Conservation (phyloP, 2,329 filamentous ascomycete species). For the Aspergillus sp. region DNA sequence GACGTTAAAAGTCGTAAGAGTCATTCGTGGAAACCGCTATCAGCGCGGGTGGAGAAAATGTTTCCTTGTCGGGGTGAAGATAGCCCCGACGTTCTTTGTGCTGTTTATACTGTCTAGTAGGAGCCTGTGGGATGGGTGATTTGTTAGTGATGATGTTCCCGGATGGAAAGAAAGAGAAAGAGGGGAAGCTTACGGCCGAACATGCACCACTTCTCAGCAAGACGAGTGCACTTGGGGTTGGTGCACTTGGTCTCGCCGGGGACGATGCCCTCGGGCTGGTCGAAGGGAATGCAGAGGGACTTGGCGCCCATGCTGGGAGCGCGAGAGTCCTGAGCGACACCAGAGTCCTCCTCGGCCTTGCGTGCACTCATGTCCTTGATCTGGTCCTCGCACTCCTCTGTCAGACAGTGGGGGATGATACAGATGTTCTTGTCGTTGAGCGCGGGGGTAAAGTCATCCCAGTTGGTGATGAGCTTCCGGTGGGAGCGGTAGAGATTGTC, state of each 20-base stretch:
- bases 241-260: conserved; percentile 86
- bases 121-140: conserved; percentile 26
- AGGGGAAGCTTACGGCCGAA: conserved; percentile 69
- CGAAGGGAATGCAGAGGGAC: conserved; percentile 77
- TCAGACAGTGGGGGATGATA: conserved; percentile 87
- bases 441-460: conserved; percentile 88
- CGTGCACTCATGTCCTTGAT: conserved; percentile 91
- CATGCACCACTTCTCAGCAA: conserved; percentile 87
- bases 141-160: conserved; percentile 10
- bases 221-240: conserved; percentile 79
- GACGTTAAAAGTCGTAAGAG: conserved; percentile 20
- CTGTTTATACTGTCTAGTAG: conserved; percentile 27
- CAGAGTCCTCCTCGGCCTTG: conserved; percentile 62
- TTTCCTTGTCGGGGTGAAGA: neutral
- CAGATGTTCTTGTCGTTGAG: conserved; percentile 92
- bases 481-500: conserved; percentile 78
- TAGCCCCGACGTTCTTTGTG: neutral
- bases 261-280: conserved; percentile 80
- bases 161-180: neutral
- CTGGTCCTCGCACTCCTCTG: conserved; percentile 83
- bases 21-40: conserved; percentile 16
- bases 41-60: conserved; percentile 1
- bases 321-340: conserved; percentile 73
- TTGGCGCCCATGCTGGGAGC: conserved; percentile 78
- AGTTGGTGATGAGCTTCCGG: conserved; percentile 78